Evolutionary conservation across 1,284 basidiomycete species (phyloP).

Genomic region (Abortiporus biennis): DNA sequence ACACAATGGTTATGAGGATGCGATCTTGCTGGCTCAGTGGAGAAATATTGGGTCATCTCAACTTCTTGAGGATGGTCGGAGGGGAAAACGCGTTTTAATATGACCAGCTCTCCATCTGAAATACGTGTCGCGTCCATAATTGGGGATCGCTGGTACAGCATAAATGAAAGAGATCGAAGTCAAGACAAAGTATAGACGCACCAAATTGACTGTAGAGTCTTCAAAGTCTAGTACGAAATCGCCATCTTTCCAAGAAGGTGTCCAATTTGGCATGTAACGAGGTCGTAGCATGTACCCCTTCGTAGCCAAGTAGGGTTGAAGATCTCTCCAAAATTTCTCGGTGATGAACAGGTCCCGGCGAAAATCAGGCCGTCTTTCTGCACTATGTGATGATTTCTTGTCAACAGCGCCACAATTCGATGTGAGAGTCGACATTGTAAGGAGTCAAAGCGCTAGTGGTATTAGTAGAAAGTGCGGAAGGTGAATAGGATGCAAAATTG

Average conservation of each 20-base stretch:
- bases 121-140: background rate
- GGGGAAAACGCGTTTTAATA: background rate
- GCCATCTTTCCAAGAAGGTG: background rate
- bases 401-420: too few relatives aligned
- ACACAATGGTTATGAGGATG: constrained; percentile 15
- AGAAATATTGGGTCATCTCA: constrained; percentile 14
- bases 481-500: too few relatives aligned
- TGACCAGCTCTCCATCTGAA: background rate
- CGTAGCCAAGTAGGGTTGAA: background rate
- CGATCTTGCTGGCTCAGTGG: constrained; percentile 13
- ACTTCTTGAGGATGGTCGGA: constrained; percentile 13
- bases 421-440: too few relatives aligned
- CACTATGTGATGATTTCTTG: too few relatives aligned
- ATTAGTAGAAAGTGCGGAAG: too few relatives aligned
- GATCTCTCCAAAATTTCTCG: constrained; percentile 1
- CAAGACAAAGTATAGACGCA: too few relatives aligned
- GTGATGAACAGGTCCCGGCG: background rate
- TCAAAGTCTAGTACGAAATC: too few relatives aligned
- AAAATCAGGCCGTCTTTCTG: too few relatives aligned
- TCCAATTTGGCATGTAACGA: constrained; percentile 1
- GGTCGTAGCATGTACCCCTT: constrained; percentile 4
- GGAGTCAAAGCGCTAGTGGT: too few relatives aligned
- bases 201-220: too few relatives aligned
- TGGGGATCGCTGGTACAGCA: background rate
- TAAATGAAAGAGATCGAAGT: too few relatives aligned